Evolutionary conservation across 1,139 yeast species (phyloP), one percentile per base, ranked within the genome.

Genomic region (Pichia sp.): DNA sequence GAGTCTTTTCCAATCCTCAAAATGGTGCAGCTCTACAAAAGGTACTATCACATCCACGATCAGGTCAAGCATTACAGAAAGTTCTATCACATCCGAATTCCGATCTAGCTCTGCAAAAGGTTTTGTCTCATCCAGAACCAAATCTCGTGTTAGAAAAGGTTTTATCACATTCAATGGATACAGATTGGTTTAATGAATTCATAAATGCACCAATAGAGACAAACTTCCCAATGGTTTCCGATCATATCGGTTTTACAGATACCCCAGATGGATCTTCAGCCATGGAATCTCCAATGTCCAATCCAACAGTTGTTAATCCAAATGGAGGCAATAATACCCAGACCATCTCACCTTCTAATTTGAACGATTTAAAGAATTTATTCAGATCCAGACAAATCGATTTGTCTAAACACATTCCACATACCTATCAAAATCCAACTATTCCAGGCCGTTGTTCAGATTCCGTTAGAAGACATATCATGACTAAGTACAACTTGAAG

Each of bases 181-280:
- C 44, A 53, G 81, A 84, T 62, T 79, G 94, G 95, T 60, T 88
- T 44, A 73, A 79, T 51, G 84, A 82, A 66, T 80, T 83, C 53
- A 79, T 82, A 44, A 77, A 74, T 49, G 75, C 86, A 21, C 82
- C 93, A 34, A 73, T 79, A 61, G 83, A 79, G 55, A 68, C 74
- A 50, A 69, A 71, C 45, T 74, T 83, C 45, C 77, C 77, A 1
- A 52, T 58, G 1, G 70, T 74, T 3, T 67, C 77, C 1, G 79
- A 82, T 50, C 79, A 81, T 46, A 78, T 84, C 42, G 90, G 90
- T 0, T 79, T 80, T 58, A 67, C 71, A 4, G 71, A 75, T 40
- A 66, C 70, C 31, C 70, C 73, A n/a, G 62, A 64, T 15, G 51
- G 56, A 10, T 40, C 47, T 33, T 42, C 48, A 34, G 55, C 9